Conservation (phyloP, 1,284 basidiomycete genomes). For the Ceratobasidium sp. region DNA sequence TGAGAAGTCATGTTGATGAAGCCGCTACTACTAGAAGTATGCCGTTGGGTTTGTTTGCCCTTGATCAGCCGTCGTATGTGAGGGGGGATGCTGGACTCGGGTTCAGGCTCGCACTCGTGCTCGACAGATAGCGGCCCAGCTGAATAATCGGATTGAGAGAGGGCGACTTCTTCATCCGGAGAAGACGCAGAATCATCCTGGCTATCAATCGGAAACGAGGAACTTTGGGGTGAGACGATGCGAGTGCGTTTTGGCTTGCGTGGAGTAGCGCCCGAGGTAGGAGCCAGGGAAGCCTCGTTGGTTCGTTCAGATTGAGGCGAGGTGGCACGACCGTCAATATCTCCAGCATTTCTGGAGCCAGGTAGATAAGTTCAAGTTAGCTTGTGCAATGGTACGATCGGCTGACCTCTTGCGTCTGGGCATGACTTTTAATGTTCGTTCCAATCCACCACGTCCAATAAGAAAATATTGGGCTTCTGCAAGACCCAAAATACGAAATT, state of each 20-base stretch:
- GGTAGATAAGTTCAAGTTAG: not conserved
- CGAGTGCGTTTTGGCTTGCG: conserved; percentile 33
- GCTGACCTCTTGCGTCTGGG: conserved; percentile 26
- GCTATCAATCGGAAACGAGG: not conserved
- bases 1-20: conserved; percentile 41
- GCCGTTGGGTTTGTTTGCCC: conserved; percentile 25
- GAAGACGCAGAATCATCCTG: conserved; percentile 30
- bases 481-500: not conserved
- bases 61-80: conserved; percentile 31
- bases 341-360: conserved; percentile 6
- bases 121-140: conserved; percentile 1
- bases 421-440: not conserved
- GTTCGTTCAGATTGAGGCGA: conserved; percentile 10
- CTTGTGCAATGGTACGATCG: not conserved
- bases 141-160: not conserved
- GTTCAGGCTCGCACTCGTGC: not conserved
- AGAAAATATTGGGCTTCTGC: not conserved
- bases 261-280: conserved; percentile 5
- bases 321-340: conserved; percentile 19
- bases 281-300: not conserved
- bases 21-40: conserved; percentile 25
- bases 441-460: not conserved
- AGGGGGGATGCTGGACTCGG: conserved; percentile 23
- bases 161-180: conserved; percentile 15
- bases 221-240: conserved; percentile 14